phyloP scores from a whole-genome alignment of 192 early-diverging fungal genomes.

The Linnemannia zychae region DNA sequence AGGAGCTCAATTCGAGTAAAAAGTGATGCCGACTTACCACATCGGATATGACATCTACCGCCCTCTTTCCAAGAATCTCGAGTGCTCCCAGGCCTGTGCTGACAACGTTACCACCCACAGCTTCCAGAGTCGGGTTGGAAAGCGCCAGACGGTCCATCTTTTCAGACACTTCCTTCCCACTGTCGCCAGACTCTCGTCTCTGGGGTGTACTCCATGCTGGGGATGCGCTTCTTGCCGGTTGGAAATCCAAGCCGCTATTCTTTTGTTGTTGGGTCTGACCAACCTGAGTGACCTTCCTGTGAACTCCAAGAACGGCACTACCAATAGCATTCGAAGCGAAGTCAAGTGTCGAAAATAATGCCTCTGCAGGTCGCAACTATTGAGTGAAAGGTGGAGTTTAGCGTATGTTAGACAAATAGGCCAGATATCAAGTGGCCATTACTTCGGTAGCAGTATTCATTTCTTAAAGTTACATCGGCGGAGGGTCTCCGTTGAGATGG shows the following conservation, averaged over 20 bases:
- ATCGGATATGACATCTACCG: constrained; percentile 48
- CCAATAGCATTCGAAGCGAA: constrained; percentile 57
- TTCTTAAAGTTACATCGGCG: constrained; percentile 21
- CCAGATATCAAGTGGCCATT: too few species aligned
- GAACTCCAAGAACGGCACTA: constrained; percentile 48
- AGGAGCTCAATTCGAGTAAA: background rate
- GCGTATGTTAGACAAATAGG: too few species aligned
- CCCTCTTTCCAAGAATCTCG: constrained; percentile 45
- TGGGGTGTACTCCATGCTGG: background rate
- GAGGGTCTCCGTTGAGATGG: constrained; percentile 24
- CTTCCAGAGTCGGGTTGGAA: constrained; percentile 28
- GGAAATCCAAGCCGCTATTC: background rate
- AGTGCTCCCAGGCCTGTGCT: constrained; percentile 49
- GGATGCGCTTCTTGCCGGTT: background rate
- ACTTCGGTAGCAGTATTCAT: background rate
- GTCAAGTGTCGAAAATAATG: constrained; percentile 47
- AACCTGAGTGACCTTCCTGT: constrained; percentile 42
- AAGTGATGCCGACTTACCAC: constrained; percentile 22
- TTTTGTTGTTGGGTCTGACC: constrained; percentile 11
- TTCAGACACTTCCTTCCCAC: background rate
- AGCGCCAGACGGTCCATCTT: constrained; percentile 13
- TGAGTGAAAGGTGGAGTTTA: background rate
- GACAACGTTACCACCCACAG: constrained; percentile 44
- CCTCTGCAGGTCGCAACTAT: constrained; percentile 40
- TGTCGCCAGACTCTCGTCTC: background rate